Base-by-base conservation (phyloP, 176 grass and related monocot species). In the Hsuehochloa calcarea region DNA sequence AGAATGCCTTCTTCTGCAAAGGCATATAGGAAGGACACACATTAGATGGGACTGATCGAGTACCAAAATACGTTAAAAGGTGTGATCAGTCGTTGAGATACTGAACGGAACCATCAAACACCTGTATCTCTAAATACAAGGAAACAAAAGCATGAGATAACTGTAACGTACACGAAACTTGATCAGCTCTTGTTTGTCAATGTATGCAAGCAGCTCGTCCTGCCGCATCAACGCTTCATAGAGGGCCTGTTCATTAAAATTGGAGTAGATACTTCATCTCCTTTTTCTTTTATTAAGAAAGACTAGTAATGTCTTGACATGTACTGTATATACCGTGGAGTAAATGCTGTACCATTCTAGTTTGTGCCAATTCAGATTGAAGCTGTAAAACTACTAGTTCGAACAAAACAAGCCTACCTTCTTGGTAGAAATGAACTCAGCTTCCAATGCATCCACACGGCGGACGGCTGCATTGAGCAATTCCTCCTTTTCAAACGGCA, bases 391-490 rank as follows among this genome's bases (percentile, higher is more conserved):
- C 20, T 45, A 66, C 26, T 44, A 7, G 7, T 63, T 41, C 39
- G 15, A 43, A 82, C 10, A 88, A 79, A 64, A 67, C 52, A 85
- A 80, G 19, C 29, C 4, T 80, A 96, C 96, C 92, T 96, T 99
- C 86, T 99, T 99, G 47, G 97, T 94, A 78, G 97, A 87, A 71
- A 99, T 99, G 37, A 99, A 84, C 81, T 99, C 97, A 37, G 97
- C 97, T 85, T 99, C 97, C 83, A 99, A 93, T 64, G 90, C 93
- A 77, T 99, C 97, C 67, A 99, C 97, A 0, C 97, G 90, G 44
- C 88, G 84, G 69, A 95, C 93, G 14, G 93, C 86, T 63, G 93
- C 97, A 38, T 99, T 88, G 70, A 99, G 97, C 70, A 99, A 73
- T 62, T 99, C 93, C 69, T 99, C 93, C 71, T 99, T 99, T 35